phyloP scores from a whole-genome alignment of 306 rosid species.

The Abrus precatorius region DNA sequence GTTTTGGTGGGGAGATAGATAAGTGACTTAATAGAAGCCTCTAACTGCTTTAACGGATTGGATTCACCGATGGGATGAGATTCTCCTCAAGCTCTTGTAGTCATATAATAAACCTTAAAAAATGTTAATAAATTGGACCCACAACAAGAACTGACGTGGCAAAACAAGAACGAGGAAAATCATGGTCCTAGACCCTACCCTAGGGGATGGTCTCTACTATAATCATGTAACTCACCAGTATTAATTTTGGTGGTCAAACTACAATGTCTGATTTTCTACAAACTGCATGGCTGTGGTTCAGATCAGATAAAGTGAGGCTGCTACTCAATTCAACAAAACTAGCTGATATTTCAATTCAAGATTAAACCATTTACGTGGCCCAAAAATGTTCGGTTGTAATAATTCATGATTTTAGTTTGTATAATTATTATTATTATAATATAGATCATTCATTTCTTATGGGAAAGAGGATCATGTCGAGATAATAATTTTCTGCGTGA shows the following conservation, averaged over 20 bases:
- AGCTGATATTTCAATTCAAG: background rate
- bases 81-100: slow-evolving; percentile 10
- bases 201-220: background rate
- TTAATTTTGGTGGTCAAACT: slow-evolving; percentile 34
- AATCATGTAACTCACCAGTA: slow-evolving; percentile 9
- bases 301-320: slow-evolving; percentile 16
- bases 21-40: slow-evolving; percentile 75
- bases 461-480: too few relatives aligned
- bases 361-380: background rate
- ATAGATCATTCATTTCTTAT: background rate
- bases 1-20: slow-evolving; percentile 53
- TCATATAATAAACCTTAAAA: background rate
- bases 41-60: slow-evolving; percentile 78
- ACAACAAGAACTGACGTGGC: slow-evolving; percentile 37
- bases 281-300: slow-evolving; percentile 29
- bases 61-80: slow-evolving; percentile 50
- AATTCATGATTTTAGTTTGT: background rate
- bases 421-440: too few relatives aligned
- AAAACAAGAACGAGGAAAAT: slow-evolving; percentile 8
- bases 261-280: slow-evolving; percentile 24
- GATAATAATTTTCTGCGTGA: background rate
- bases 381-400: background rate
- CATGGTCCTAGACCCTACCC: background rate
- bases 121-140: background rate
- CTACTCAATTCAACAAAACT: background rate